Conservation (phyloP, 805 yeast genomes). For the Candida piceae region DNA sequence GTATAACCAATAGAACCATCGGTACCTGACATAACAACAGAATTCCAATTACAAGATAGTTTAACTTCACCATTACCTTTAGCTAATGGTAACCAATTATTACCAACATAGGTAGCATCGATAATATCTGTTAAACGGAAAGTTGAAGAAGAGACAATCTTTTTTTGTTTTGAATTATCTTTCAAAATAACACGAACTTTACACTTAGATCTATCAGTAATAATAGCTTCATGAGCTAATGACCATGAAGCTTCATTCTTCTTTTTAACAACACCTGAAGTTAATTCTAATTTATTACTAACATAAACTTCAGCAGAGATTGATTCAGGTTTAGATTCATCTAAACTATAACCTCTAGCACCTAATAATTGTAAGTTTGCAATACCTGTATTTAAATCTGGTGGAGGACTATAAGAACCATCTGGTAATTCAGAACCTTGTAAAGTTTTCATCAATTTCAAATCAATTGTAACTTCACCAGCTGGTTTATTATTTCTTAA, state of each 20-base stretch:
- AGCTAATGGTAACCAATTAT: slow-evolving; percentile 68
- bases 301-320: slow-evolving; percentile 69
- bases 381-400: slow-evolving; percentile 93
- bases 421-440: slow-evolving; percentile 60
- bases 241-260: slow-evolving; percentile 66
- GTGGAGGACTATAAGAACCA: slow-evolving; percentile 80
- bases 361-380: slow-evolving; percentile 61
- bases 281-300: slow-evolving; percentile 53
- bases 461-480: slow-evolving; percentile 68
- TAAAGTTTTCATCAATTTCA: slow-evolving; percentile 73
- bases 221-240: slow-evolving; percentile 51
- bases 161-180: slow-evolving; percentile 54
- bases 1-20: slow-evolving; percentile 75
- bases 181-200: slow-evolving; percentile 62
- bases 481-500: slow-evolving; percentile 79
- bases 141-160: slow-evolving; percentile 53
- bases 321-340: slow-evolving; percentile 43
- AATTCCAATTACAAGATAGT: slow-evolving; percentile 75
- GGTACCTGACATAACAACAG: slow-evolving; percentile 67
- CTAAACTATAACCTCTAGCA: slow-evolving; percentile 48
- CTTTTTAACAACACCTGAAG: slow-evolving; percentile 55
- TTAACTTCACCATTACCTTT: slow-evolving; percentile 69
- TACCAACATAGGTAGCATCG: slow-evolving; percentile 73
- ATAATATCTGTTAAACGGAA: slow-evolving; percentile 60
- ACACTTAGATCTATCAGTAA: slow-evolving; percentile 66